These are phyloP conservation scores for Juglanconis oblonga DNA, from an alignment of 2,329 filamentous ascomycete genomes.

Conservation along the genomic window DNA sequence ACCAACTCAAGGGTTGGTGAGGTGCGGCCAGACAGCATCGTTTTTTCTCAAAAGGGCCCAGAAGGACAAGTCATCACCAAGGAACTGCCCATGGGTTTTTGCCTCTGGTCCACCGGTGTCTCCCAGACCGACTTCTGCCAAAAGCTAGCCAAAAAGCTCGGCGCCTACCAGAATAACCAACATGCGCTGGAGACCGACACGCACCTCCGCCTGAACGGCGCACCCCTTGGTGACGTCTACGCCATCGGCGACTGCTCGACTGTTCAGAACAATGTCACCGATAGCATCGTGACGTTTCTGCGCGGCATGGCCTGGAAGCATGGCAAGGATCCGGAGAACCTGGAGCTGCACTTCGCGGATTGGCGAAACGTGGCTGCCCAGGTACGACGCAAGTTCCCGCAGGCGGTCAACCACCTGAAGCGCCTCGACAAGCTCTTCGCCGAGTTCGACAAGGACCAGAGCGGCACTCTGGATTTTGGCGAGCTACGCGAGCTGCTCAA, in stretches of 20 bases:
- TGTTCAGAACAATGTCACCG: slow-evolving; percentile 94
- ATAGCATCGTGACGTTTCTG: slow-evolving; percentile 86
- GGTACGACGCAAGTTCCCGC: slow-evolving; percentile 86
- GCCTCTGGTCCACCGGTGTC: slow-evolving; percentile 96
- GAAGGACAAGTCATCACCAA: slow-evolving; percentile 77
- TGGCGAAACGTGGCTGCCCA: slow-evolving; percentile 83
- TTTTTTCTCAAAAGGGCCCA: slow-evolving; percentile 80
- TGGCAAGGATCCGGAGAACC: slow-evolving; percentile 82
- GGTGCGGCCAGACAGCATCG: slow-evolving; percentile 76
- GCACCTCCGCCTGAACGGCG: slow-evolving; percentile 83
- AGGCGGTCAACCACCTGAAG: slow-evolving; percentile 81
- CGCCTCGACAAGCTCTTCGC: slow-evolving; percentile 88
- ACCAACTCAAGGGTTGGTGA: slow-evolving; percentile 94
- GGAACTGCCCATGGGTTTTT: slow-evolving; percentile 93
- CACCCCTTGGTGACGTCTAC: slow-evolving; percentile 91
- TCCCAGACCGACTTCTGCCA: slow-evolving; percentile 79
- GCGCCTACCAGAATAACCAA: slow-evolving; percentile 74
- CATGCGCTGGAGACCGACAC: slow-evolving; percentile 94
- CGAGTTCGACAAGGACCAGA: slow-evolving; percentile 89
- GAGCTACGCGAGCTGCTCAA: slow-evolving; percentile 84
- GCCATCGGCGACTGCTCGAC: slow-evolving; percentile 95
- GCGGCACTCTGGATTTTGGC: slow-evolving; percentile 88
- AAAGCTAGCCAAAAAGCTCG: slow-evolving; percentile 73
- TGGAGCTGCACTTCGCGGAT: slow-evolving; percentile 81
- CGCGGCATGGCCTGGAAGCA: slow-evolving; percentile 88